These are phyloP conservation scores for Trypethelium eluteriae DNA, from an alignment of 495 filamentous ascomycete genomes.

Conservation along the genomic window DNA sequence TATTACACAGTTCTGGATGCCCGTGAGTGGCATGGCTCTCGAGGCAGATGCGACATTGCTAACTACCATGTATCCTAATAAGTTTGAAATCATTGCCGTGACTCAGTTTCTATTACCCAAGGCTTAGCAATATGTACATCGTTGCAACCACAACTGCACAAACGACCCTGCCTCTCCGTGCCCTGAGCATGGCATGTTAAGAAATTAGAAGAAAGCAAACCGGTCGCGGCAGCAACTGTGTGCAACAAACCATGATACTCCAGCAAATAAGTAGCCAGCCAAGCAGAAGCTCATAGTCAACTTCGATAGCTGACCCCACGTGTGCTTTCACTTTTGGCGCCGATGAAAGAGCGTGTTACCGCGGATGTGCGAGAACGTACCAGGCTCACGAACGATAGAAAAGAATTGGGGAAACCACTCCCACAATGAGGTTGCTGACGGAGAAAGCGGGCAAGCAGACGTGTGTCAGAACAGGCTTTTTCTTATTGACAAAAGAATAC, in stretches of 20 bases:
- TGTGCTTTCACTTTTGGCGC: background rate
- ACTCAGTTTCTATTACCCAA: conserved; percentile 1
- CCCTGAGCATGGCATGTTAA: background rate
- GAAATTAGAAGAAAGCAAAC: background rate
- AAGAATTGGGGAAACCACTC: background rate
- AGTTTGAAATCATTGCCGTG: background rate
- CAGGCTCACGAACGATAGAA: background rate
- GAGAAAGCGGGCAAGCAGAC: background rate
- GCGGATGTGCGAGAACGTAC: background rate
- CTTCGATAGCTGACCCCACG: background rate
- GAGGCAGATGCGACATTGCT: no score
- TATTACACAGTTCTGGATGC: no score
- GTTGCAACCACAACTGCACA: background rate
- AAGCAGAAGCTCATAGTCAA: background rate
- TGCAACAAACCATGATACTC: background rate
- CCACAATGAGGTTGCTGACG: background rate
- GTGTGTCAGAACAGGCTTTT: background rate
- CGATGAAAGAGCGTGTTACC: background rate
- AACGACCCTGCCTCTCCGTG: background rate
- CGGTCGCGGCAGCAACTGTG: background rate
- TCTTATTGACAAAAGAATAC: background rate
- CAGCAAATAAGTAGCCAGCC: conserved; percentile 5
- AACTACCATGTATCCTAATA: background rate
- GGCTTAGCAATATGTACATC: conserved; percentile 10
- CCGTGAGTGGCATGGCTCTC: no score